These are phyloP conservation scores for Clausena lansium DNA, from an alignment of 345 rosid species.

Conservation along the genomic window DNA sequence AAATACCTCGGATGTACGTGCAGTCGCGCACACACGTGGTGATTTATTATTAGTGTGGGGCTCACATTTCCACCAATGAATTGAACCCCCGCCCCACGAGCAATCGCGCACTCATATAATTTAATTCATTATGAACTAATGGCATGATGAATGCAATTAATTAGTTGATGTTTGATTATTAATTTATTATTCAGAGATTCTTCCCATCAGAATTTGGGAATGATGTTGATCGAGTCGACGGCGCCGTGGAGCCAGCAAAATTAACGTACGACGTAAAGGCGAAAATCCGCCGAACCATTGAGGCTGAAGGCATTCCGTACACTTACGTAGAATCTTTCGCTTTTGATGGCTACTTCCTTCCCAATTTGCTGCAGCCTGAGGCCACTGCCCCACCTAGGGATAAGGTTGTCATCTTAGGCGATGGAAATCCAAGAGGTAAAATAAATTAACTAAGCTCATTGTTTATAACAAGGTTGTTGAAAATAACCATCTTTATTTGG, in stretches of 20 bases:
- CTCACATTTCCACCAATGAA: too few relatives aligned
- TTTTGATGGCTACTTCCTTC: constrained; percentile 45
- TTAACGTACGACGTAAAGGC: constrained; percentile 39
- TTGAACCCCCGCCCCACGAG: too few relatives aligned
- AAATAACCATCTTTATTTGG: not conserved
- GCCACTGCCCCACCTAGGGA: constrained; percentile 47
- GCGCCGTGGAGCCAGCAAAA: constrained; percentile 48
- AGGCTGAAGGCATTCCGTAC: constrained; percentile 48
- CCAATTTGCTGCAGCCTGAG: constrained; percentile 42
- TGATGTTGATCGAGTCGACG: constrained; percentile 38
- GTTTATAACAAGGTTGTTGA: not conserved
- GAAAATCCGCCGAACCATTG: constrained; percentile 35
- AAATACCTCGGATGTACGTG: too few relatives aligned
- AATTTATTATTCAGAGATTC: constrained; percentile 37
- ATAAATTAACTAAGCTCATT: too few relatives aligned
- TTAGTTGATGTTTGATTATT: not conserved
- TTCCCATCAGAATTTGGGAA: constrained; percentile 34
- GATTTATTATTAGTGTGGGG: too few relatives aligned
- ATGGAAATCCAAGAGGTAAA: constrained; percentile 57
- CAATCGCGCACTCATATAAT: too few relatives aligned
- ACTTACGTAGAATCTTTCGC: constrained; percentile 22
- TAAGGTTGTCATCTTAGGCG: constrained; percentile 46
- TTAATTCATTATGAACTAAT: too few relatives aligned
- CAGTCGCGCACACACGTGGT: too few relatives aligned
- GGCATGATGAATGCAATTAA: not conserved